Base-by-base conservation (phyloP, 2,329 filamentous ascomycete genomes). In the Pseudogymnoascus sp. region DNA sequence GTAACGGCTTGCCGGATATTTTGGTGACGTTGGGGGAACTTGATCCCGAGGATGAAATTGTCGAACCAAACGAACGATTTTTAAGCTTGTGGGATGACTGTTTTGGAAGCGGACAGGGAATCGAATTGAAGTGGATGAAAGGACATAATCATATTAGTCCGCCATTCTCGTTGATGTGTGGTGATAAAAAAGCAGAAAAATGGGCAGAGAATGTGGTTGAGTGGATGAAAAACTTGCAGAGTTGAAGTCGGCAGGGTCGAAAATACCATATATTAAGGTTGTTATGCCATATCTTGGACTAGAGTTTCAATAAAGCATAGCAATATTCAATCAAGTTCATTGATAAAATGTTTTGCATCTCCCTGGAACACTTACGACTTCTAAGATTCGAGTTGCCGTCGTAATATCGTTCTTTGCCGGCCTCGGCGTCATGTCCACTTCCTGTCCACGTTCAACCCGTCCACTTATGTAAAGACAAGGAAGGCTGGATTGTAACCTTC, bases 121-220 rank as follows among this genome's bases (percentile, higher is more conserved):
- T 45, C 64, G 68, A 54, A 61, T 57, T 66, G 34, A 29, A 64
- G 47, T 60, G 61, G 16, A 63, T 72, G 12, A 21, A 64, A 34
- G 70, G 71, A 0, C 71, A 73, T 65, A 73, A 73, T 64, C 72
- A 73, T 68, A 70, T 73, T 21, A 70, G 67, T 64, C 70, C 71
- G 6, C 63, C 69, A 12, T 23, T 68, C 51, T 66, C 65, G 11
- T 42, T 73, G 60, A 66, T 68, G 63, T 69, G 66, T 62, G 71
- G 71, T 5, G 69, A 71, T 54, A 47, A 61, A 42, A 67, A 67
- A 26, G 72, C 66, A 1, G 72, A 73, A 65, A 59, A 66, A 59
- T 73, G 71, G 72, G 71, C 67, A 1, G 66, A 70, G 54, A 67
- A 69, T 64, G 54, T 70, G 5, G 66, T 65, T 16, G 63, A 66